Evolutionary conservation across 1,284 basidiomycete genomes (phyloP), one percentile per base, ranked within the genome.

Genomic region (Veloboletus limbatus): DNA sequence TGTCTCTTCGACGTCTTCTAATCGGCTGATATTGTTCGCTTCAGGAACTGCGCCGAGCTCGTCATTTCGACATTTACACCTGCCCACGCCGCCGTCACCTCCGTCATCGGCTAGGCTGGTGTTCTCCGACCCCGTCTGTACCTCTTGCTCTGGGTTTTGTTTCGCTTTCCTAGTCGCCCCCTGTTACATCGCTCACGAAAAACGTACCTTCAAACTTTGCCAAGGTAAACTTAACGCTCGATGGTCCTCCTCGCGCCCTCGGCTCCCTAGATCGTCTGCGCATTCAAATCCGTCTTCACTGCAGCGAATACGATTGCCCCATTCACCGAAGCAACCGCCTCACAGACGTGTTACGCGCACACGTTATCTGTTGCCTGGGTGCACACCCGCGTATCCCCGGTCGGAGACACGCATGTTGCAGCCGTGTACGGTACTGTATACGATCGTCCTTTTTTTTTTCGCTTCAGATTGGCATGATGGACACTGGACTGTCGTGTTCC

Each of bases 261-360:
- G 22, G n/a, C 11, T 9, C 22, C 37, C 63, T 72, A 22, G 72
- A 69, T 2, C 63, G 76, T 43, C 59, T 75, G 11, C 61, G 67
- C 39, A 70, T 78, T 34, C 76, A 78, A 56, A 69, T 76, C 53
- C 66, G 68, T 37, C 67, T 77, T 21, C 57, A 64, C 41, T 78
- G 76, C 63, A 78, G 75, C 47, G 76, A 75, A 6, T 78, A 77
- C 59, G 77, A 68, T 54, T 70, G n/a, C 66, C 10, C 75, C 76
- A 3, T 74, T 67, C 48, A 64, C 72, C 42, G 74, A 76, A 56
- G 75, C 74, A 3, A 75, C 73, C 33, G 61, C 71, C 33, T 72
- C 70, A 11, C 66, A 71, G 27, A 65, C 72, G 24, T 78, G 76
- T 58, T 78, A 76, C 57, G 62, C 76, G 3, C 68, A 75, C 30